These are phyloP conservation scores for Pogostemon cablin DNA, from an alignment of 257 asterid species.

Conservation along the genomic window DNA sequence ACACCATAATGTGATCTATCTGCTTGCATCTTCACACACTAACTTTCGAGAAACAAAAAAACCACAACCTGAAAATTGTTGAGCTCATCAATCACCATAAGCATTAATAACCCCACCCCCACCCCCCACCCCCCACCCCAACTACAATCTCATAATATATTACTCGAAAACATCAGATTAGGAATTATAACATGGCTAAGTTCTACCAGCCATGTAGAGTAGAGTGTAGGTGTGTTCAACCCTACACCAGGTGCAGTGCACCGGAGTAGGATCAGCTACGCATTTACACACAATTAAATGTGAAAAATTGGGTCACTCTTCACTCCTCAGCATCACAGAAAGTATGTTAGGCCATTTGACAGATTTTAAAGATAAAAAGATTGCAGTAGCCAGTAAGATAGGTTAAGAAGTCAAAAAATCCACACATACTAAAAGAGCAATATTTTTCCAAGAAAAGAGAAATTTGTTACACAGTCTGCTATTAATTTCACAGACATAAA, in stretches of 20 bases:
- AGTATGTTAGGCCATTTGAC: neutral
- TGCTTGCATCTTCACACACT: constrained; percentile 39
- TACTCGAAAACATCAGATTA: neutral
- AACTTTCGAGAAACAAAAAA: constrained; percentile 19
- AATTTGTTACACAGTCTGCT: neutral
- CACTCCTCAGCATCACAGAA: too few relatives aligned
- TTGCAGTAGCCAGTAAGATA: neutral
- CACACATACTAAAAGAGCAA: neutral
- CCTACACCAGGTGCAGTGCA: too few relatives aligned
- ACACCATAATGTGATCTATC: constrained; percentile 35
- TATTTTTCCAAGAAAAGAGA: neutral
- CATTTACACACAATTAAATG: constrained; percentile 1
- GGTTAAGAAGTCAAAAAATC: neutral
- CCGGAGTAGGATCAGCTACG: neutral
- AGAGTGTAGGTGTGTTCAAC: too few relatives aligned
- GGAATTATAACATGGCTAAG: neutral
- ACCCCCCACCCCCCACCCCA: neutral
- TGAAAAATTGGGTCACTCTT: neutral
- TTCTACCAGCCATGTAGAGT: neutral
- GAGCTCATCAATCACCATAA: constrained; percentile 14
- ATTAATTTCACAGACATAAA: neutral
- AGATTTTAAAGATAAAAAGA: neutral
- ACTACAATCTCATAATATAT: neutral
- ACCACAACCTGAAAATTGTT: constrained; percentile 11
- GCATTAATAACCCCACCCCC: neutral